Base-by-base conservation (phyloP, 2,329 filamentous ascomycete species). In the Gnomoniopsis smithogilvyi region DNA sequence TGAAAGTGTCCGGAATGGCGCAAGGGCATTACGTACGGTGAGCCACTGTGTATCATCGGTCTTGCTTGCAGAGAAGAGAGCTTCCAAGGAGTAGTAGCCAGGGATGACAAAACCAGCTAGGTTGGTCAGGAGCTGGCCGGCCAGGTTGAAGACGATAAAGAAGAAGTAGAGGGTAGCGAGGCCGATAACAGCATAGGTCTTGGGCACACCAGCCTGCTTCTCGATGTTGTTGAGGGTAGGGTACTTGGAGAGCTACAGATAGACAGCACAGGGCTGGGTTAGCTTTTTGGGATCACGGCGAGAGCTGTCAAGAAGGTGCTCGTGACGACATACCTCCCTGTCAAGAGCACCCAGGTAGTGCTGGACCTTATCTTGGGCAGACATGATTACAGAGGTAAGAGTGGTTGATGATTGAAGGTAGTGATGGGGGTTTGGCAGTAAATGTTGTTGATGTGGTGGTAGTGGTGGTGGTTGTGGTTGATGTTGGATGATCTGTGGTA, bases 131-230 rank as follows among this genome's bases (percentile, higher is more conserved):
- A 95, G 89, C 77, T 93, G 90, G 68, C 91, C 91, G 64, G 89
- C 91, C 65, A 95, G 89, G 84, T 96, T 96, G 83, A 96, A 92
- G 79, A 95, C 87, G 77, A 95, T 91, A 68, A 95, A 85, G 80
- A 94, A 92, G 79, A 95, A 92, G 82, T 96, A 96, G 66, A 93
- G 84, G 54, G 87, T 87, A 62, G 76, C 88, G 60, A 91, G 72
- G 68, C 91, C 91, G 67, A 94, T 87, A 71, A 90, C 83, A 65
- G 86, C 88, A 74, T 96, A 95, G 70, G 90, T 88, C 82, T 96
- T 96, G 72, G 91, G 91, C 53, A 95, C 83, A 60, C 84, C 87
- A 65, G 88, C 89, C 76, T 90, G 87, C 83, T 88, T 90, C 85
- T 96, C 91, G 70, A 95, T 83, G 79, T 94, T 92, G 83, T 87